Conservation (phyloP, 257 asterid genomes). For the Forsythia viridissima region DNA sequence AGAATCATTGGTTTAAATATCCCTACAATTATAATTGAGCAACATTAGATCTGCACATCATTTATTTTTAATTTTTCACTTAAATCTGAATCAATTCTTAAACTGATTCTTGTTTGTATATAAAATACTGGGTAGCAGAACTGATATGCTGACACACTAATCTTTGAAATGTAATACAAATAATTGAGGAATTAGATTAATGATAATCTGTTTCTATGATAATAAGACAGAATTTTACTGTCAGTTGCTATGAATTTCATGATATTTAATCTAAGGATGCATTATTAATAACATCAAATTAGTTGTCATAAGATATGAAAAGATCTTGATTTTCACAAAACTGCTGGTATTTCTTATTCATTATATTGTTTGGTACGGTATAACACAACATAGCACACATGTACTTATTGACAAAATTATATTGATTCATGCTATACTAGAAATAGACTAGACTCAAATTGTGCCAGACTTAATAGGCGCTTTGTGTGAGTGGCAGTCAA, state of each 20-base stretch:
- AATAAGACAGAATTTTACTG: background rate
- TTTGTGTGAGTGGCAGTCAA: too few relatives aligned
- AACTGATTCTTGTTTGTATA: background rate
- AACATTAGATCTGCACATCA: background rate
- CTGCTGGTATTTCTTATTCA: too few relatives aligned
- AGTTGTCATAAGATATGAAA: too few relatives aligned
- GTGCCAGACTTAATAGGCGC: too few relatives aligned
- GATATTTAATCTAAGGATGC: background rate
- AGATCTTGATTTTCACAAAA: background rate
- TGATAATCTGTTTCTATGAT: background rate
- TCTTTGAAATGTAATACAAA: background rate
- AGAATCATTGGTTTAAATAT: slow-evolving; percentile 2
- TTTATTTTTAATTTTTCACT: background rate
- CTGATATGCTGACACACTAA: background rate
- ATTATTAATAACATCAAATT: background rate
- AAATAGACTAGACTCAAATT: too few relatives aligned
- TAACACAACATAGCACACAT: too few relatives aligned
- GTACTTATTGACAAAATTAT: background rate
- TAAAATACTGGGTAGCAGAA: background rate
- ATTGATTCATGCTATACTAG: too few relatives aligned
- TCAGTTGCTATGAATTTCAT: background rate
- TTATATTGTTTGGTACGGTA: too few relatives aligned
- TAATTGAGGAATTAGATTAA: background rate
- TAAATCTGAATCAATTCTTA: background rate
- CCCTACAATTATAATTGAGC: background rate